Evolutionary conservation across 225 moss, liverwort and hornwort species (phyloP), one percentile per base, ranked within the genome.

Genomic region (Ulota crispa): DNA sequence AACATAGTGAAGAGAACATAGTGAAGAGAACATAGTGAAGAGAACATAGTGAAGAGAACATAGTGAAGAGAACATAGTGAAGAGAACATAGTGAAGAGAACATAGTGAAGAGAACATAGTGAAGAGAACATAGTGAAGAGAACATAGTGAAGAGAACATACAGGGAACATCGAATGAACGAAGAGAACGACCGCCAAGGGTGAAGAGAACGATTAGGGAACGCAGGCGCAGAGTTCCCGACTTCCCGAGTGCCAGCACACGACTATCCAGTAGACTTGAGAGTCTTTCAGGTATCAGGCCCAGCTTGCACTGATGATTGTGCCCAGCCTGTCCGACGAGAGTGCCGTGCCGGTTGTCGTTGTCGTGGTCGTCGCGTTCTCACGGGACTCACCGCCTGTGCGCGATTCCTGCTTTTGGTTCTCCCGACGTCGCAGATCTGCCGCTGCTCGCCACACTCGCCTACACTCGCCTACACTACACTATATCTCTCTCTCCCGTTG

Each of bases 391-490:
- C n/a, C n/a, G 45, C 79, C n/a, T 45, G 70, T 45, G 70, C 61
- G 70, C 79, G 45, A 70, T 70, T 79, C 34, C 61, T 32, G 61
- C 79, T 45, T 79, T 70, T 59, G 59, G 59, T 61, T 78, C 7
- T 60, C 47, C 18, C 61, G 32, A 59, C 47, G 61, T 61, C 56
- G 68, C 39, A 78, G 78, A 68, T 68, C 78, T 78, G 78, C 57
- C 42, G 68, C 41, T 37, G 55, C 26, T 78, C 62, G 62, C 30
- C 62, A 19, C 63, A 64, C 63, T 63, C n/a, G n/a, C n/a, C n/a
- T n/a, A n/a, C n/a, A n/a, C n/a, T n/a, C n/a, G 31, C 63, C 30
- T 62, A 30, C 27, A 26, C 28, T 61, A 28, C 8, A 64, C 45
- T 45, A 45, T 14, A 45, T 14, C 4, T 31, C 16, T 31, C 16